phyloP scores from a whole-genome alignment of 192 early-diverging fungal genomes.

The Dimargaris cristalligena region DNA sequence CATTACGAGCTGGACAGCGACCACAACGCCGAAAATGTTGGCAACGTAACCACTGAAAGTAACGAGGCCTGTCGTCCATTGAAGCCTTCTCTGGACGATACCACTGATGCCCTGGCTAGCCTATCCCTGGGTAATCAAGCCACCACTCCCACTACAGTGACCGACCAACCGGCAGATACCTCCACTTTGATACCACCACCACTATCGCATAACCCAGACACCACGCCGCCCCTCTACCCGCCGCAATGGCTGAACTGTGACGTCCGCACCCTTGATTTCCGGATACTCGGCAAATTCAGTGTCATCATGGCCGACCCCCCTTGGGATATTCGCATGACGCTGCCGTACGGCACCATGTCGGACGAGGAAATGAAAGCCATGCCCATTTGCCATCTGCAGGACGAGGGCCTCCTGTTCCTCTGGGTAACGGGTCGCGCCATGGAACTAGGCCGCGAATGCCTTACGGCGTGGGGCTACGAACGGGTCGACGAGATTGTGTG shows the following conservation, averaged over 20 bases:
- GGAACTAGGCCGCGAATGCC: constrained; percentile 38
- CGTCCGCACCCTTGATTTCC: constrained; percentile 35
- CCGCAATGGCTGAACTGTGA: constrained; percentile 49
- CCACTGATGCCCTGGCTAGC: not conserved
- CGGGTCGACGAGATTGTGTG: constrained; percentile 46
- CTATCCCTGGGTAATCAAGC: not conserved
- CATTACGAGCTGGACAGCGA: constrained; percentile 39
- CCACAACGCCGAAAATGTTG: not conserved
- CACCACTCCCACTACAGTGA: not conserved
- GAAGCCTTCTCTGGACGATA: too few relatives aligned
- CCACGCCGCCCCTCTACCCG: constrained; percentile 16
- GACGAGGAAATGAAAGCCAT: constrained; percentile 44
- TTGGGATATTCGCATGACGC: constrained; percentile 49
- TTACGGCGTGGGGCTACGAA: constrained; percentile 32
- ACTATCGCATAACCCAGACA: not conserved
- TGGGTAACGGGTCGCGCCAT: constrained; percentile 51
- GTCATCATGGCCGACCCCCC: constrained; percentile 51
- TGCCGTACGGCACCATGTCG: constrained; percentile 48
- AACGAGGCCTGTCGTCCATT: too few relatives aligned
- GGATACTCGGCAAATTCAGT: constrained; percentile 33
- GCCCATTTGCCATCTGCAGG: constrained; percentile 27
- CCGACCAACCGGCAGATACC: not conserved
- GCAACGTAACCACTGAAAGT: too few relatives aligned
- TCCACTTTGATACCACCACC: too few relatives aligned
- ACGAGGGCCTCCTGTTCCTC: constrained; percentile 38